Evolutionary conservation across 148 eudicot genomes (phyloP).

Genomic region (Chenopodium suecicum): DNA sequence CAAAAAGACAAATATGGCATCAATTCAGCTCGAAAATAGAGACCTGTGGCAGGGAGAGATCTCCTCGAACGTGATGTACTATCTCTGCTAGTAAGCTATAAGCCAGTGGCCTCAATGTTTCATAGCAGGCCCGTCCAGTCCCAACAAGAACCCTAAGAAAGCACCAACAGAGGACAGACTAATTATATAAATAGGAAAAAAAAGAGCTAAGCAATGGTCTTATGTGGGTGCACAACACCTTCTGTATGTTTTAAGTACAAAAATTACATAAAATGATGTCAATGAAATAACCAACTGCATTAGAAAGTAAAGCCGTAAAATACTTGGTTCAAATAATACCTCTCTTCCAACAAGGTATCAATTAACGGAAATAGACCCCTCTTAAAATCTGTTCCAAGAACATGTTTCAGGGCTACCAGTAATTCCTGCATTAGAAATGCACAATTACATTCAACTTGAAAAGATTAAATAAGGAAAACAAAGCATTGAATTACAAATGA

Average conservation of each 20-base stretch:
- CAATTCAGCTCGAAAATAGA: conserved; percentile 2
- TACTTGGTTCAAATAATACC: conserved; percentile 37
- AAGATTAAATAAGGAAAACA: background rate
- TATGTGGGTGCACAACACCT: background rate
- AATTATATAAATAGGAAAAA: background rate
- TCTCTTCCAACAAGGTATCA: conserved; percentile 91
- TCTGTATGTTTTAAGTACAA: background rate
- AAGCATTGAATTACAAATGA: background rate
- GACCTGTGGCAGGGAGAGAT: conserved; percentile 89
- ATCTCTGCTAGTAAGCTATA: conserved; percentile 95
- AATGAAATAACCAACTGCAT: background rate
- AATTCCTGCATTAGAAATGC: conserved; percentile 53
- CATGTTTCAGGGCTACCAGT: conserved; percentile 89
- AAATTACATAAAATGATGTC: background rate
- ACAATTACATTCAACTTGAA: conserved; percentile 9
- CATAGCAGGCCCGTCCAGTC: conserved; percentile 95
- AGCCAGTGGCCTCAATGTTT: conserved; percentile 90
- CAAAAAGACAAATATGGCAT: background rate
- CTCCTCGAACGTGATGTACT: conserved; percentile 94
- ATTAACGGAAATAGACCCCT: conserved; percentile 93
- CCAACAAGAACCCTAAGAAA: conserved; percentile 87
- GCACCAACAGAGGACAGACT: background rate
- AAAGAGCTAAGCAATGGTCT: background rate
- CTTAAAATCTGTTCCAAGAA: conserved; percentile 95
- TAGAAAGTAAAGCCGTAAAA: background rate